Evolutionary conservation across 2,329 filamentous ascomycete genomes (phyloP).

Genomic region (Aspergillus pseudoviridinutans): DNA sequence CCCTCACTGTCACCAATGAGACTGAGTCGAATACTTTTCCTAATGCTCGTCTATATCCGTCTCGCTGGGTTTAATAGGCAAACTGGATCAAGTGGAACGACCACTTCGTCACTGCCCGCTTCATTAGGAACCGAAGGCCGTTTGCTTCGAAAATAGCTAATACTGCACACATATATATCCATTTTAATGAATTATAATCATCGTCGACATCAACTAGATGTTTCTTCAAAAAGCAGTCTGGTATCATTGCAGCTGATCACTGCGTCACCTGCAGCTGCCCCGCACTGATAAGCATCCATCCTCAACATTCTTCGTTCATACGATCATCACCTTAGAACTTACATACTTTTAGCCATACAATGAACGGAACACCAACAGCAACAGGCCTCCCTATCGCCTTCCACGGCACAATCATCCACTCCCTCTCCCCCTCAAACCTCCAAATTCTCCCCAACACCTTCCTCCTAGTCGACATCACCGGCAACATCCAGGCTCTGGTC

Average conservation of each 20-base stretch:
- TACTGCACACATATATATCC: neutral
- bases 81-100: neutral
- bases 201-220: neutral
- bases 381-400: constrained; percentile 27
- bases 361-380: neutral
- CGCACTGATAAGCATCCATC: neutral
- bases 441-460: constrained; percentile 31
- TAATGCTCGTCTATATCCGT: neutral
- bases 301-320: neutral
- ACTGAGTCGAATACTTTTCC: neutral
- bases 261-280: neutral
- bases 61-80: neutral
- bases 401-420: constrained; percentile 35
- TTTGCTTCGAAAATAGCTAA: neutral
- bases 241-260: neutral
- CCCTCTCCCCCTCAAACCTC: constrained; percentile 17
- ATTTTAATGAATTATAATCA: neutral
- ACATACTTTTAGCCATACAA: neutral
- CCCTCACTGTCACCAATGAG: too few species aligned
- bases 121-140: neutral
- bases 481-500: constrained; percentile 28
- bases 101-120: neutral
- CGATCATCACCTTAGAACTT: neutral
- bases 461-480: constrained; percentile 26
- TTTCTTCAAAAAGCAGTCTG: neutral